Percentiles rank a stretch among this genome's conserved stretches.
These are phyloP conservation scores for Inga laurina DNA, from an alignment of 306 rosid species.

Conservation along the genomic window DNA sequence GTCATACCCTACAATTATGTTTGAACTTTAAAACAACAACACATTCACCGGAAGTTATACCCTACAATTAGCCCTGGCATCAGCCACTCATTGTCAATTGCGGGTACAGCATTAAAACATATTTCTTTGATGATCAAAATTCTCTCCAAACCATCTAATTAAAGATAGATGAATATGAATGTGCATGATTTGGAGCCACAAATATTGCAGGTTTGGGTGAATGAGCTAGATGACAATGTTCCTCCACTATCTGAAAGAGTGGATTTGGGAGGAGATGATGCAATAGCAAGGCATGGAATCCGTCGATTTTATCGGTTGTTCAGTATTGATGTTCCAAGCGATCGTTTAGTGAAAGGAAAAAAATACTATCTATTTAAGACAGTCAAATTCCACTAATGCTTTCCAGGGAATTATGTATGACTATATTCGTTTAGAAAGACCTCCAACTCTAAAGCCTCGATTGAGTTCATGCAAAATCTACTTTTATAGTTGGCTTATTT, in stretches of 20 bases:
- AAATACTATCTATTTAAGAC: constrained; percentile 64
- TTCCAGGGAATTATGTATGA: constrained; percentile 87
- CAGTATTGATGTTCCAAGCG: constrained; percentile 46
- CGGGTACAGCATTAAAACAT: constrained; percentile 44
- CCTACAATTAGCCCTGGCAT: constrained; percentile 72
- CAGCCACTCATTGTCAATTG: constrained; percentile 46
- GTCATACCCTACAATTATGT: constrained; percentile 26
- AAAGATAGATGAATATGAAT: neutral
- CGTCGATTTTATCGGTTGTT: constrained; percentile 78
- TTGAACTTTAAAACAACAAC: constrained; percentile 26
- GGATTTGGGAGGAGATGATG: constrained; percentile 64
- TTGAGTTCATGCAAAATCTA: neutral
- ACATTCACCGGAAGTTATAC: constrained; percentile 49
- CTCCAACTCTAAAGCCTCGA: constrained; percentile 34
- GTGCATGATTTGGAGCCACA: neutral
- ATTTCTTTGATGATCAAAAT: neutral
- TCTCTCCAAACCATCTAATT: neutral
- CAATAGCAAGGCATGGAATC: constrained; percentile 91
- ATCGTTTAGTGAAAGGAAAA: constrained; percentile 40
- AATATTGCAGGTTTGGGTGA: constrained; percentile 57
- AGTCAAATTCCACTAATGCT: constrained; percentile 36
- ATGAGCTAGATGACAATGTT: constrained; percentile 13
- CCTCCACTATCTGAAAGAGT: constrained; percentile 48
- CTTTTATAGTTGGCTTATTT: neutral
- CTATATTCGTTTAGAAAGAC: constrained; percentile 79